phyloP scores from a whole-genome alignment of 768 basidiomycete species.

The Suillus brevipes region DNA sequence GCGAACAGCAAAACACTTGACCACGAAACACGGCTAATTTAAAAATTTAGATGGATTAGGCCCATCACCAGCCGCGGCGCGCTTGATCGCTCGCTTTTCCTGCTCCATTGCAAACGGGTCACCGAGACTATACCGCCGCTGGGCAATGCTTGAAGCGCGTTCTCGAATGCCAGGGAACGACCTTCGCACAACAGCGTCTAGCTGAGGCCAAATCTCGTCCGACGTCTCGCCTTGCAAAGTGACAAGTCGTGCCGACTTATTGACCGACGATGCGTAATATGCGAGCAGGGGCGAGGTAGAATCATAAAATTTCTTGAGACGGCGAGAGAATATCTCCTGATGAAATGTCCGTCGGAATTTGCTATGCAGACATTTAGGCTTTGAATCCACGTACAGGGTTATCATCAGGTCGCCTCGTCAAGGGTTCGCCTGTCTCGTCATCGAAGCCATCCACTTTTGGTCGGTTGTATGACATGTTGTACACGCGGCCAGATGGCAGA shows the following conservation, averaged over 20 bases:
- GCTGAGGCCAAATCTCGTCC: slow-evolving; percentile 87
- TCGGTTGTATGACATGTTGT: slow-evolving; percentile 86
- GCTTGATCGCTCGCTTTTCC: slow-evolving; percentile 12
- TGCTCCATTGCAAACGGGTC: slow-evolving; percentile 48
- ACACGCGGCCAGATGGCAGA: slow-evolving; percentile 83
- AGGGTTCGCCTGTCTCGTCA: slow-evolving; percentile 83
- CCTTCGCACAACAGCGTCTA: slow-evolving; percentile 60
- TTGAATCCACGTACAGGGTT: slow-evolving; percentile 62
- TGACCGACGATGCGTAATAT: slow-evolving; percentile 53
- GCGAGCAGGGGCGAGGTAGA: slow-evolving; percentile 80
- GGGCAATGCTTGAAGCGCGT: slow-evolving; percentile 41
- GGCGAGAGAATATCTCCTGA: slow-evolving; percentile 77
- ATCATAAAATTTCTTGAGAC: slow-evolving; percentile 74
- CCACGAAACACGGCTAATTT: background rate
- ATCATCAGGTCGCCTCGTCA: slow-evolving; percentile 89
- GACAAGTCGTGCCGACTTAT: slow-evolving; percentile 44
- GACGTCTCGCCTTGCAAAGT: slow-evolving; percentile 73
- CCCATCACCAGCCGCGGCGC: slow-evolving; percentile 17
- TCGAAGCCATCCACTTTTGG: slow-evolving; percentile 80
- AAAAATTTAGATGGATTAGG: background rate
- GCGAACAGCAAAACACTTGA: background rate
- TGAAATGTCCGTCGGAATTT: slow-evolving; percentile 10
- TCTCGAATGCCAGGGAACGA: slow-evolving; percentile 62
- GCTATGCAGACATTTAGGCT: background rate
- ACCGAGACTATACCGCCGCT: slow-evolving; percentile 52